phyloP scores from a whole-genome alignment of 805 yeast species.

The Sungouiella thailandica region DNA sequence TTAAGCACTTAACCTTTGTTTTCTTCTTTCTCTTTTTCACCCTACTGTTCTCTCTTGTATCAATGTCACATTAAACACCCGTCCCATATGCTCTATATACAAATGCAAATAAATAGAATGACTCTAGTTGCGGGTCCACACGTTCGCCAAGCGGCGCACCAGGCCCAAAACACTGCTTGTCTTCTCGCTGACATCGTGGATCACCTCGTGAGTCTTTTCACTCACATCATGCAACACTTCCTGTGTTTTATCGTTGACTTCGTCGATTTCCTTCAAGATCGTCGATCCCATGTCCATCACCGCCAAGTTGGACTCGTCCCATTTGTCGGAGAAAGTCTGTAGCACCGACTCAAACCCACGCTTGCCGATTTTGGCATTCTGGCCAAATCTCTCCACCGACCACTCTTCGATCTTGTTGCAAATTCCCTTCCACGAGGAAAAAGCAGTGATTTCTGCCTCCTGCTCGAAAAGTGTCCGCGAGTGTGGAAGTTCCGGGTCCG shows the following conservation, averaged over 20 bases:
- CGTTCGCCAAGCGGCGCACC: slow-evolving; percentile 15
- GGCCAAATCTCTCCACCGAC: slow-evolving; percentile 83
- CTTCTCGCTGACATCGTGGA: slow-evolving; percentile 15
- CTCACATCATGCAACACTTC: slow-evolving; percentile 14
- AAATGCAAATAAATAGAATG: no score
- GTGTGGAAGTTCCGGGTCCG: slow-evolving; percentile 52
- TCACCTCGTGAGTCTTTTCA: slow-evolving; percentile 13
- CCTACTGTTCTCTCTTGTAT: no score
- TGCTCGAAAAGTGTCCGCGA: slow-evolving; percentile 64
- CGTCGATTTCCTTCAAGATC: slow-evolving; percentile 24
- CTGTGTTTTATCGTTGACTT: slow-evolving; percentile 18
- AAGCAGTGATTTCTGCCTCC: slow-evolving; percentile 85
- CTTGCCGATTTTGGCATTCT: slow-evolving; percentile 80
- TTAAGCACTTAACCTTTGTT: no score
- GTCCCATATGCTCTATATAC: no score
- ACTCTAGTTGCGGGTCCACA: slow-evolving; percentile 9
- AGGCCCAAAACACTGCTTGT: slow-evolving; percentile 12
- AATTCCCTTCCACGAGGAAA: slow-evolving; percentile 61
- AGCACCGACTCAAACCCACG: slow-evolving; percentile 82
- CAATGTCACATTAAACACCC: no score
- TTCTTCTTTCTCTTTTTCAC: no score
- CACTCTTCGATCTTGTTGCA: slow-evolving; percentile 88
- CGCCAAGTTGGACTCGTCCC: slow-evolving; percentile 37
- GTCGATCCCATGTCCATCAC: slow-evolving; percentile 27
- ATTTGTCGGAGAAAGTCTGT: slow-evolving; percentile 40